Percentiles rank a stretch among this genome's conserved stretches.
Evolutionary conservation across 768 basidiomycete genomes (phyloP).

Genomic region (Lactarius vividus): DNA sequence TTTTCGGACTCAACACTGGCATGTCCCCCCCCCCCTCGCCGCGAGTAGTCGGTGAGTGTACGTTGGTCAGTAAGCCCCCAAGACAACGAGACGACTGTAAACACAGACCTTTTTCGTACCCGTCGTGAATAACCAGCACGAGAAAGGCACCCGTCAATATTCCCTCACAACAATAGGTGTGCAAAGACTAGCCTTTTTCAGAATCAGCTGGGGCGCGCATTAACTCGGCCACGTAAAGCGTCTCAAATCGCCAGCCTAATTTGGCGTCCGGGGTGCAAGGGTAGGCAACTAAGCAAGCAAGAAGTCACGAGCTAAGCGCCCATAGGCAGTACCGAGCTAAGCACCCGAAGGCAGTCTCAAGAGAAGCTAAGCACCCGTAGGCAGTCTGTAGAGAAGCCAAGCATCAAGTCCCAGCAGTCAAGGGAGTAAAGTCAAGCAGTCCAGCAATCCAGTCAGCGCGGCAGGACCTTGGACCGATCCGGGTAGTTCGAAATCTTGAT

Average conservation of each 20-base stretch:
- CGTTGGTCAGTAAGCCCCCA: background rate
- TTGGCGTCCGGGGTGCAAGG: background rate
- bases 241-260: background rate
- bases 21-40: background rate
- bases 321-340: constrained; percentile 2
- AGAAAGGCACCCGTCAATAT: background rate
- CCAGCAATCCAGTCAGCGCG: background rate
- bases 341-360: constrained; percentile 6
- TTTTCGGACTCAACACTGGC: background rate
- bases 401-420: background rate
- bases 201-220: too few species aligned
- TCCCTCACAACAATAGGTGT: background rate
- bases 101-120: constrained; percentile 1
- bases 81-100: too few species aligned
- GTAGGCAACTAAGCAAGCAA: background rate
- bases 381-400: constrained; percentile 3
- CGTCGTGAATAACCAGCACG: background rate
- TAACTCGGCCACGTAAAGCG: background rate
- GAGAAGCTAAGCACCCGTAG: constrained; percentile 11
- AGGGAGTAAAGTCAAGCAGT: background rate
- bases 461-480: background rate
- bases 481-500: constrained; percentile 2
- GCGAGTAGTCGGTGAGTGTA: background rate
- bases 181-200: constrained; percentile 7
- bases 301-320: background rate